Conservation (phyloP, 192 early-diverging fungal species). For the Spizellomyces sp. region DNA sequence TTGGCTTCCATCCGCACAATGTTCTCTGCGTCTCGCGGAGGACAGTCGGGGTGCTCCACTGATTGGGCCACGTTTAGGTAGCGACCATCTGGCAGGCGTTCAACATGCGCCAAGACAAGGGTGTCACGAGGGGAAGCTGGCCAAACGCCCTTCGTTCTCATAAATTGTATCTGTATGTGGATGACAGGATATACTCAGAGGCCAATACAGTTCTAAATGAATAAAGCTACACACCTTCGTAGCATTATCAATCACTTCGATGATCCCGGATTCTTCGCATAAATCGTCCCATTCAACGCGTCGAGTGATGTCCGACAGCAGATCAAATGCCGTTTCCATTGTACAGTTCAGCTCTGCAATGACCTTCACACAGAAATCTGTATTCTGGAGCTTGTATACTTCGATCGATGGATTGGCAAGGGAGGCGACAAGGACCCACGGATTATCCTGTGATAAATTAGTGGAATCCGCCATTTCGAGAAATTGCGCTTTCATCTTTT, state of each 20-base stretch:
- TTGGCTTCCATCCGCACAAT: conserved; percentile 48
- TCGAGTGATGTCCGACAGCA: conserved; percentile 36
- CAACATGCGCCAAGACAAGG: conserved; percentile 38
- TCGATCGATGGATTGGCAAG: conserved; percentile 11
- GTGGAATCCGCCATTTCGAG: neutral
- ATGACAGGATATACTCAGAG: neutral
- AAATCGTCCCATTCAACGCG: conserved; percentile 49
- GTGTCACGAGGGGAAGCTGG: conserved; percentile 47
- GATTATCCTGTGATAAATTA: neutral
- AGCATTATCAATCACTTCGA: conserved; percentile 31
- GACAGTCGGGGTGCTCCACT: conserved; percentile 32
- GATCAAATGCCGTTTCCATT: conserved; percentile 49
- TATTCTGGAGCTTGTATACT: conserved; percentile 36
- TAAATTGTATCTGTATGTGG: conserved; percentile 31
- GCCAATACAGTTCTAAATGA: neutral
- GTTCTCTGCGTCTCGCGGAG: conserved; percentile 26
- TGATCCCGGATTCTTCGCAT: conserved; percentile 38
- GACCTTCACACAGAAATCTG: conserved; percentile 46
- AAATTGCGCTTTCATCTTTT: neutral
- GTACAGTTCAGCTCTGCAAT: conserved; percentile 45
- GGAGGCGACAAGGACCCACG: conserved; percentile 20
- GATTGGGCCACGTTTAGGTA: conserved; percentile 48
- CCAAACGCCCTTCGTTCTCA: conserved; percentile 48
- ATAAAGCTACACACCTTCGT: conserved; percentile 6
- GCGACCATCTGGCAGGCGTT: conserved; percentile 36